Base-by-base conservation (phyloP, 306 rosid genomes). In the Cucumis hystrix region DNA sequence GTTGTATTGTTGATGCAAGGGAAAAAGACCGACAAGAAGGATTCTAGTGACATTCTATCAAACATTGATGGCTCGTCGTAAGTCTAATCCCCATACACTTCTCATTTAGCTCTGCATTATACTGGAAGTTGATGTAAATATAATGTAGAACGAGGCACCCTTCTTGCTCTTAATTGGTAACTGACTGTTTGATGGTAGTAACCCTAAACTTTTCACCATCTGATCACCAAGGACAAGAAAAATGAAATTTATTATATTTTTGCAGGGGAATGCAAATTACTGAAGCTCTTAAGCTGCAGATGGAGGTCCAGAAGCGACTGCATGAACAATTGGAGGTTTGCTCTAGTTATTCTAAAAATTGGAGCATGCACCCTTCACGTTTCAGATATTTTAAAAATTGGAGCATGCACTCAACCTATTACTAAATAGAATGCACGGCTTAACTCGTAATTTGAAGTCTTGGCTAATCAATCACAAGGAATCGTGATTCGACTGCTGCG, bases 251-350 rank as follows among this genome's bases (percentile, higher is more conserved):
- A 54, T 52, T 40, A 2, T 39, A 62, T 20, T 61, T 57, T 75
- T 82, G 80, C 88, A 95, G 99, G 72, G 97, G 99, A 63, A 90
- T 95, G 97, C 96, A 92, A 83, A 95, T 95, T 72, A 95, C 96
- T 20, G 99, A 95, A 83, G 97, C 99, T 37, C 86, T 95, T 66
- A 95, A 92, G 89, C 97, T 95, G 87, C 99, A 95, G 84, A 95
- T 95, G 99, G 99, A 95, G 85, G 99, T 95, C 75, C 99, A 95
- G 87, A 95, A 95, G 86, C 91, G 99, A 77, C 84, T 95, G 49
- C 99, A 95, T 80, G 99, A 95, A 80, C 99, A 95, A 87, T 83
- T 95, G 85, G 99, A 95, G 97, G 99, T 85, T 88, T 49, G 87
- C 45, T 90, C 80, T 82, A 64, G 45, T 28, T 64, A n/a, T 59